Base-by-base conservation (phyloP, 345 rosid genomes). In the Citrus maxima region DNA sequence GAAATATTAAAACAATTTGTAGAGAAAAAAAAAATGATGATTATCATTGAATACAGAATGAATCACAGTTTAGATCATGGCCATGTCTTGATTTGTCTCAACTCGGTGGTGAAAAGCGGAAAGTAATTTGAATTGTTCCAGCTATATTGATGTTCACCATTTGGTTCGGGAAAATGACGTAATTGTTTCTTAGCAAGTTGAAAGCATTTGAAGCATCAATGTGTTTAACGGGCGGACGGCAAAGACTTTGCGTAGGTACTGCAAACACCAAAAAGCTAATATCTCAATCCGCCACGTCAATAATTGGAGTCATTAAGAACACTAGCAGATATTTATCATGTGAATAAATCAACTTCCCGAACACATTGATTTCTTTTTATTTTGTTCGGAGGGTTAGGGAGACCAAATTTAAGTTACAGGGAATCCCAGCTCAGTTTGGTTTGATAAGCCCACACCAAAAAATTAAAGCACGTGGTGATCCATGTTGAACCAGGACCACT, bases 41-140 rank as follows among this genome's bases (percentile, higher is more conserved):
- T n/a, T 70, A 10, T 27, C 58, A 51, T 40, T 81, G 66, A 46
- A 79, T 65, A 55, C 68, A 79, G 42, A 65, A 77, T 66, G 76
- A 63, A 22, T 34, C 65, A 25, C 61, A 27, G n/a, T 30, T 30
- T 16, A 59, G 40, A 32, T 66, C 18, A 21, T 40, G 27, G 6
- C 35, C 19, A 10, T 0, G 9, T 16, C 37, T 42, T 69, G 35
- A 19, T 49, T 7, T 37, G 38, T 37, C 38, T 72, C 49, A 27
- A 9, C 22, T 32, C 12, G 30, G 1, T 70, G 75, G 6, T 55
- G 0, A 27, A 7, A 16, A 0, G 2, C 49, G 14, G 35, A 24
- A 34, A 12, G 65, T 18, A 60, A 60, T 27, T 19, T 46, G 22
- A 27, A 21, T 63, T 63, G 0, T 16, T 75, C 16, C 7, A 10